A percentile compares a stretch with the other conserved stretches of the same genome.
phyloP scores from a whole-genome alignment of 441 rosid genomes.

The Capsella rubella region DNA sequence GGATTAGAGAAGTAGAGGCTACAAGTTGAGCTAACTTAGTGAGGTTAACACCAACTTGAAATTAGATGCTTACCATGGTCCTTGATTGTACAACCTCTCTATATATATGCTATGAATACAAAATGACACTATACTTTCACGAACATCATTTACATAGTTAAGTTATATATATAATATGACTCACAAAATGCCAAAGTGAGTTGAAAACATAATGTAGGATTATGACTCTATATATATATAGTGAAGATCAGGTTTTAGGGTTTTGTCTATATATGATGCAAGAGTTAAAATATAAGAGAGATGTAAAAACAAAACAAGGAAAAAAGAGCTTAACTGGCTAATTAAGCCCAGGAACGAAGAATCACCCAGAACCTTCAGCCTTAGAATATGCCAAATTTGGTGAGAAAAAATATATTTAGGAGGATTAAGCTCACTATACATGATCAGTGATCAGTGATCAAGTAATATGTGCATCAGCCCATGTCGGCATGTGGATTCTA shows the following conservation, averaged over 20 bases:
- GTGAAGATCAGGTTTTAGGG: neutral
- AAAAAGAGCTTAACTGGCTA: too few relatives aligned
- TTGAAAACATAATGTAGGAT: neutral
- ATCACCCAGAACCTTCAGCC: too few relatives aligned
- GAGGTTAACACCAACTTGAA: too few relatives aligned
- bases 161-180: too few relatives aligned
- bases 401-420: too few relatives aligned
- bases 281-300: slow-evolving; percentile 2
- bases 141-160: neutral
- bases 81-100: neutral
- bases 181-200: too few relatives aligned
- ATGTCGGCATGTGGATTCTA: too few relatives aligned
- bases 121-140: neutral
- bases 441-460: too few relatives aligned
- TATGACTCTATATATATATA: neutral
- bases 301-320: neutral
- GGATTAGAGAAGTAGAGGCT: slow-evolving; percentile 24
- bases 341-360: too few relatives aligned
- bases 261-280: neutral
- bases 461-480: too few relatives aligned
- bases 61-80: neutral
- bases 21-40: neutral
- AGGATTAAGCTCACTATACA: too few relatives aligned
- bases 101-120: slow-evolving; percentile 6
- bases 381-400: too few relatives aligned